phyloP scores from a whole-genome alignment of 2,329 filamentous ascomycete species.

The Cyanodermella asteris region DNA sequence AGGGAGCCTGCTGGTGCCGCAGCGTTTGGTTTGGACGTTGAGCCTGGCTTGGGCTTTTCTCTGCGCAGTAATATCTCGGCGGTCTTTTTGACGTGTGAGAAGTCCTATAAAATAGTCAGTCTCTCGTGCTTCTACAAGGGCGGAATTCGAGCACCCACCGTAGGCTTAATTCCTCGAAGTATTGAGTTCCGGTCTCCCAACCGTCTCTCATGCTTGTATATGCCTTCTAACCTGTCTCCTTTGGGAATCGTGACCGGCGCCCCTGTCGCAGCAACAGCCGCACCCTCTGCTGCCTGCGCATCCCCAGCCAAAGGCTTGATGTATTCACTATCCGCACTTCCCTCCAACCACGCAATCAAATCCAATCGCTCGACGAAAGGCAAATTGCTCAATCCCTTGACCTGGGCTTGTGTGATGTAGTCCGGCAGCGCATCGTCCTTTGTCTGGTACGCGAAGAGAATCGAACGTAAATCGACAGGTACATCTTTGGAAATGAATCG shows the following conservation, averaged over 20 bases:
- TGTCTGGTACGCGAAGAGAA: slow-evolving; percentile 92
- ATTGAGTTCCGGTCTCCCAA: slow-evolving; percentile 86
- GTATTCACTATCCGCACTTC: slow-evolving; percentile 76
- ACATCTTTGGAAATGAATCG: slow-evolving; percentile 63
- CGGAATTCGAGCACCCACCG: slow-evolving; percentile 31
- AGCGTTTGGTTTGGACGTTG: slow-evolving; percentile 13
- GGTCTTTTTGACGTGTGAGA: slow-evolving; percentile 76
- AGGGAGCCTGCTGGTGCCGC: slow-evolving; percentile 16
- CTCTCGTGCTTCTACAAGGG: background rate
- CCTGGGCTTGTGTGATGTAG: slow-evolving; percentile 67
- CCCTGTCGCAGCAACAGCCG: slow-evolving; percentile 26
- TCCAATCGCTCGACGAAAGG: slow-evolving; percentile 83
- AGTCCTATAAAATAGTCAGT: slow-evolving; percentile 40
- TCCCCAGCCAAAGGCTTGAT: slow-evolving; percentile 65
- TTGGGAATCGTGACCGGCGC: slow-evolving; percentile 41
- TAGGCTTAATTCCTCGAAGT: slow-evolving; percentile 68
- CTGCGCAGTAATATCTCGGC: slow-evolving; percentile 52
- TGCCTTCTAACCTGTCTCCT: slow-evolving; percentile 64
- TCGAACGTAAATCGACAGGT: slow-evolving; percentile 69
- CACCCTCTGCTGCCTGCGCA: slow-evolving; percentile 19
- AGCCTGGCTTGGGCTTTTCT: slow-evolving; percentile 14
- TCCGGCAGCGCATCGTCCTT: slow-evolving; percentile 75
- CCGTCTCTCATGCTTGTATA: slow-evolving; percentile 76
- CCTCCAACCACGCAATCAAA: slow-evolving; percentile 80
- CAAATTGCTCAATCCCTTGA: slow-evolving; percentile 62